Conservation (phyloP, 1,139 yeast genomes). For the Candida smagusa region DNA sequence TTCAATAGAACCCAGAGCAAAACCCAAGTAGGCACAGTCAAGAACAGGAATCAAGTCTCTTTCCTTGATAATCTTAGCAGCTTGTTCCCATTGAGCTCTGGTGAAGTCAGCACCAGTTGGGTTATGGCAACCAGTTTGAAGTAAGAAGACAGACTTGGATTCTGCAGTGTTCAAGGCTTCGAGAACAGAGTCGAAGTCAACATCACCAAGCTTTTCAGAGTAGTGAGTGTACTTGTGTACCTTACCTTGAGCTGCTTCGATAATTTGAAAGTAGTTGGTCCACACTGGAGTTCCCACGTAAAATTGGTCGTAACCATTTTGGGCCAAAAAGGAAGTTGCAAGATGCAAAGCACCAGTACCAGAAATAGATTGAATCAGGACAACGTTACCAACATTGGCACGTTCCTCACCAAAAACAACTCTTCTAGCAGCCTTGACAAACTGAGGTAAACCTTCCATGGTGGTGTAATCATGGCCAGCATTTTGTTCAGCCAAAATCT, state of each 20-base stretch:
- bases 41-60: constrained; percentile 76
- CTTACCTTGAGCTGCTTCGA: constrained; percentile 28
- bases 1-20: constrained; percentile 19
- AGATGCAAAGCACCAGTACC: constrained; percentile 46
- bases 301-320: constrained; percentile 27
- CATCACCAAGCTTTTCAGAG: constrained; percentile 22
- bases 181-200: constrained; percentile 29
- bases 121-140: constrained; percentile 95
- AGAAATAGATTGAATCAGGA: constrained; percentile 40
- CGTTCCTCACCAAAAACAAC: constrained; percentile 32
- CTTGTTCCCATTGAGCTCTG: constrained; percentile 76
- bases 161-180: constrained; percentile 30
- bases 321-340: constrained; percentile 29
- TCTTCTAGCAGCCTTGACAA: constrained; percentile 32
- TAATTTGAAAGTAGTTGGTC: constrained; percentile 40
- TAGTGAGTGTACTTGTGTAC: constrained; percentile 31
- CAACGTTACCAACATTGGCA: constrained; percentile 25
- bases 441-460: constrained; percentile 42
- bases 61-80: constrained; percentile 23
- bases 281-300: constrained; percentile 42
- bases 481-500: constrained; percentile 27
- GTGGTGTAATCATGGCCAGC: constrained; percentile 45
- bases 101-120: constrained; percentile 97
- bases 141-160: constrained; percentile 26
- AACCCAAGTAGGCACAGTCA: constrained; percentile 95